These are phyloP conservation scores for Aplosporella prunicola DNA, from an alignment of 2,329 filamentous ascomycete species.

Conservation along the genomic window DNA sequence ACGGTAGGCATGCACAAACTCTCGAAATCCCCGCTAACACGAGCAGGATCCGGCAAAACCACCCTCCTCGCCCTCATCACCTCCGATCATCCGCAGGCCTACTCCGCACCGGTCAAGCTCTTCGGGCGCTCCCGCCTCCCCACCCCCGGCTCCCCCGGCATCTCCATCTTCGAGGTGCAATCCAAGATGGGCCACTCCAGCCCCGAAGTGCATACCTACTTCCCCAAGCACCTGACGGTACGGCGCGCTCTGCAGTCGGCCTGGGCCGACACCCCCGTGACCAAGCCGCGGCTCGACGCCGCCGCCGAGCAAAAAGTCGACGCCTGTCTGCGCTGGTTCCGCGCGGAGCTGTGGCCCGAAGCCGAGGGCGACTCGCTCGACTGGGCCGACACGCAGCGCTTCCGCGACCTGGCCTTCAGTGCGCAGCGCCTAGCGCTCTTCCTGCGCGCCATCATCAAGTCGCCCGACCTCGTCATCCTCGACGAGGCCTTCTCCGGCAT, in stretches of 20 bases:
- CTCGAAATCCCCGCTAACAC: background rate
- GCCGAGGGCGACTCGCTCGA: slow-evolving; percentile 16
- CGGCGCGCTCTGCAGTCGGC: slow-evolving; percentile 72
- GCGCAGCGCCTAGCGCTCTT: slow-evolving; percentile 80
- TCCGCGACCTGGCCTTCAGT: slow-evolving; percentile 68
- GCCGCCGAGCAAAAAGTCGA: slow-evolving; percentile 53
- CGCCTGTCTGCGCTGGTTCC: slow-evolving; percentile 66
- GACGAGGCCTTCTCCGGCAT: slow-evolving; percentile 45
- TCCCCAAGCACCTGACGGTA: slow-evolving; percentile 67
- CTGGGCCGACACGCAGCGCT: slow-evolving; percentile 61
- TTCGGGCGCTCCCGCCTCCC: slow-evolving; percentile 79
- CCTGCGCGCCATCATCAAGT: slow-evolving; percentile 43
- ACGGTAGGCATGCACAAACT: slow-evolving; percentile 43
- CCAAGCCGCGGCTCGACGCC: slow-evolving; percentile 54
- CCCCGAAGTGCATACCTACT: slow-evolving; percentile 88
- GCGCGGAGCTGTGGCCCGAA: slow-evolving; percentile 59
- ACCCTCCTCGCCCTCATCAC: slow-evolving; percentile 86
- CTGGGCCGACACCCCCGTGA: slow-evolving; percentile 80
- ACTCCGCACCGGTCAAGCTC: slow-evolving; percentile 75
- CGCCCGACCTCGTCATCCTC: slow-evolving; percentile 40
- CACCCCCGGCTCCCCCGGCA: slow-evolving; percentile 57
- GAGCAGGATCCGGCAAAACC: slow-evolving; percentile 71
- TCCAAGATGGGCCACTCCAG: slow-evolving; percentile 83
- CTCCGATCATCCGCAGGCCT: slow-evolving; percentile 92
- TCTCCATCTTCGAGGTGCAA: slow-evolving; percentile 91